Conservation (phyloP, 225 moss, liverwort and hornwort species). For the Pseudisothecium myosuroides region DNA sequence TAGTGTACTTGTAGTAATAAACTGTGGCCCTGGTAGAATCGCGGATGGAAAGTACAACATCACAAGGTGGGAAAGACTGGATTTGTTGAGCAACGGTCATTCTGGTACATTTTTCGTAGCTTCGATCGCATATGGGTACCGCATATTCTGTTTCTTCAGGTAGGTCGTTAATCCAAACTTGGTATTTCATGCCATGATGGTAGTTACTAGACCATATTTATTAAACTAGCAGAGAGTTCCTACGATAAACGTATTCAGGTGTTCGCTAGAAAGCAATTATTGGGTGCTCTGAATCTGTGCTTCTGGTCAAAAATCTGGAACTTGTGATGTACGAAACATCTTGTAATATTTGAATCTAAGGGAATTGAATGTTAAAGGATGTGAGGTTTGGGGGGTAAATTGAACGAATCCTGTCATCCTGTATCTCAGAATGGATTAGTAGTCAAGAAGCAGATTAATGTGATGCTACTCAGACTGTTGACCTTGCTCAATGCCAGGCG, state of each 20-base stretch:
- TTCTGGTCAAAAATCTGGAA: neutral
- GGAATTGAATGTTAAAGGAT: neutral
- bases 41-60: slow-evolving; percentile 17
- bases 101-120: slow-evolving; percentile 92
- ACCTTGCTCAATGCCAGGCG: slow-evolving; percentile 23
- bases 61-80: slow-evolving; percentile 74
- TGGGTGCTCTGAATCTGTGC: neutral
- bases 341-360: neutral
- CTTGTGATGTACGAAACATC: neutral
- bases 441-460: neutral
- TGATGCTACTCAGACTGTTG: neutral
- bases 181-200: neutral
- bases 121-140: slow-evolving; percentile 89
- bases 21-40: slow-evolving; percentile 27
- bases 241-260: neutral
- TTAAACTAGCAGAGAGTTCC: neutral
- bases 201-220: neutral
- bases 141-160: slow-evolving; percentile 82
- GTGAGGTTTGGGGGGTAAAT: neutral
- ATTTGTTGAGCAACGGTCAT: slow-evolving; percentile 89
- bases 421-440: neutral
- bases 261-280: neutral
- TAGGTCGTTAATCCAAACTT: neutral
- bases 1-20: neutral
- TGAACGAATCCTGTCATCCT: neutral